phyloP scores from a whole-genome alignment of 345 rosid genomes.

The Boechera stricta region DNA sequence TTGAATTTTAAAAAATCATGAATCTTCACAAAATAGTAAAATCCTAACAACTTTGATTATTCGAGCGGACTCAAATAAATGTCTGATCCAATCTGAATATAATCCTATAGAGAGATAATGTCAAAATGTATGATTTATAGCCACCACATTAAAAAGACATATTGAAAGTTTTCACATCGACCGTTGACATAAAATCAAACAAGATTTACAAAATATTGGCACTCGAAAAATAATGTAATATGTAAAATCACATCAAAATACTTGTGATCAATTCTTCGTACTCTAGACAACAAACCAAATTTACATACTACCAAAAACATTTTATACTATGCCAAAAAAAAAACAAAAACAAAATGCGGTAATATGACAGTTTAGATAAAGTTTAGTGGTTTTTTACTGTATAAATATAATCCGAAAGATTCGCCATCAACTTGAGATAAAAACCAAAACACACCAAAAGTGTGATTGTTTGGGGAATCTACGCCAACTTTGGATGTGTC shows the following conservation, averaged over 20 bases:
- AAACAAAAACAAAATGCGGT: background rate
- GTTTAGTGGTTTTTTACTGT: background rate
- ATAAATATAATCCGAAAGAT: conserved; percentile 19
- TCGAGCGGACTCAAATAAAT: background rate
- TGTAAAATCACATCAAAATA: background rate
- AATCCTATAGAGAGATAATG: background rate
- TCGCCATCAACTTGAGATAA: conserved; percentile 18
- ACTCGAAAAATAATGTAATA: too few relatives aligned
- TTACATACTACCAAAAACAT: background rate
- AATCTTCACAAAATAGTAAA: background rate
- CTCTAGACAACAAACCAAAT: background rate
- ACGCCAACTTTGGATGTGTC: conserved; percentile 38
- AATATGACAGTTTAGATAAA: background rate
- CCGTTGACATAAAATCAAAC: background rate
- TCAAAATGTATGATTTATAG: background rate
- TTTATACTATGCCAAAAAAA: background rate
- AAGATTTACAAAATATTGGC: background rate
- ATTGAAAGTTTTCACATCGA: background rate
- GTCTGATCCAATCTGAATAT: background rate
- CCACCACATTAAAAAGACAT: background rate
- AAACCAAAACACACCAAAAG: conserved; percentile 22
- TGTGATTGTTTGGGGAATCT: conserved; percentile 25
- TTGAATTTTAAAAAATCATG: background rate
- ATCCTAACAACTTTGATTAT: background rate
- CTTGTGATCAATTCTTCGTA: background rate